Evolutionary conservation across 2,329 filamentous ascomycete genomes (phyloP), one percentile per base, ranked within the genome.

Genomic region (Cercospora nicotianae): DNA sequence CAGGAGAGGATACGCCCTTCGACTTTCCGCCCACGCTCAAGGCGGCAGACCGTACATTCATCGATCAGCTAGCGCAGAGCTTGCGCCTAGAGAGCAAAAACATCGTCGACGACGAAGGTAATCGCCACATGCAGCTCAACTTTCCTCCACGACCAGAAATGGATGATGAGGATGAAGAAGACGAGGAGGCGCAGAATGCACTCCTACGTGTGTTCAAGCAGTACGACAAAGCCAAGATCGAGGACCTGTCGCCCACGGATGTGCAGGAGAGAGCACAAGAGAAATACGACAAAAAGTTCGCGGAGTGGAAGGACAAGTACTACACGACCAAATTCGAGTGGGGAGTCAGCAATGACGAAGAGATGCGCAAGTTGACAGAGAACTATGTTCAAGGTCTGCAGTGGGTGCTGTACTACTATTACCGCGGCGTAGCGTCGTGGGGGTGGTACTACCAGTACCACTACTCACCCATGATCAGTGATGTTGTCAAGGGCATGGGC

Each of bases 361-460:
- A 96, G 79, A 85, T 98, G 77, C 89, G 85, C 64, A 90, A 91
- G 71, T 84, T 99, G 69, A 91, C 92, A 28, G 93, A 98, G 80
- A 99, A 98, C 80, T 99, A 99, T 75, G 93, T 99, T 6, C 92
- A 99, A 81, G 95, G 95, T 69, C 83, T 99, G 69, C 95, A 99
- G 79, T 99, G 95, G 96, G 95, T 99, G 53, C 84, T 99, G 60
- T 97, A 91, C 80, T 99, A 99, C 83, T 99, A 99, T 81, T 99
- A 99, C 81, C 90, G 90, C 64, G 95, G 95, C 70, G 95, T 99
- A 68, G 95, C 93, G 16, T 98, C 94, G 12, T 99, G 95, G 95
- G 93, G 95, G 13, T 99, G 95, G 95, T 99, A 92, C 81, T 99
- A 97, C 80, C 85, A 86, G 69, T 99, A 97, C 80, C 96, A 99